Conservation (phyloP, 768 basidiomycete species). For the Mycena amicta region DNA sequence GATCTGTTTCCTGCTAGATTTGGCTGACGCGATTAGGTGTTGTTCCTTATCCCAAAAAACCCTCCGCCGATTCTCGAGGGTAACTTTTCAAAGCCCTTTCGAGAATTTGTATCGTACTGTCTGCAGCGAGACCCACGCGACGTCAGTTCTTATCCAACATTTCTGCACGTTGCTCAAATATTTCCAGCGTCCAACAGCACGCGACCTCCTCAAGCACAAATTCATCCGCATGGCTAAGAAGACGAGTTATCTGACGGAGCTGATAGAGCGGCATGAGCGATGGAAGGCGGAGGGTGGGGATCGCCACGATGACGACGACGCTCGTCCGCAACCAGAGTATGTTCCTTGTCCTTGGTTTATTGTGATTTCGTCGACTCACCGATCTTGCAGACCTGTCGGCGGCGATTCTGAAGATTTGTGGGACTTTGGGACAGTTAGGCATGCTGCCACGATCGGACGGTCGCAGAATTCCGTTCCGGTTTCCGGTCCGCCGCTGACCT, state of each 20-base stretch:
- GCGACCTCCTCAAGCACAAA: conserved; percentile 93
- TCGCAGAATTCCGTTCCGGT: conserved; percentile 56
- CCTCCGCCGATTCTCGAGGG: conserved; percentile 89
- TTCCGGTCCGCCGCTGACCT: conserved; percentile 73
- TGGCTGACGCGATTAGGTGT: conserved; percentile 72
- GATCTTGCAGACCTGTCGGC: conserved; percentile 51
- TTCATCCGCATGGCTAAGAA: conserved; percentile 96
- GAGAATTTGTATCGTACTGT: conserved; percentile 92
- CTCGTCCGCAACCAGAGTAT: conserved; percentile 45
- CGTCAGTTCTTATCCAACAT: conserved; percentile 45
- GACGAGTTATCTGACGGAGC: conserved; percentile 89
- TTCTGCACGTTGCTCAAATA: conserved; percentile 20
- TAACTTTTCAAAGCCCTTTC: conserved; percentile 89
- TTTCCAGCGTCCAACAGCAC: conserved; percentile 85
- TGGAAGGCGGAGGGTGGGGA: conserved; percentile 92
- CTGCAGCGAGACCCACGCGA: conserved; percentile 93
- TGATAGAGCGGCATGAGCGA: conserved; percentile 92
- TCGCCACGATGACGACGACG: conserved; percentile 70
- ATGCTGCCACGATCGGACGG: conserved; percentile 74
- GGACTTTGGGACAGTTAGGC: conserved; percentile 97
- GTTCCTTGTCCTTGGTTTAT: conserved; percentile 46
- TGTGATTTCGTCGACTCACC: conserved; percentile 8
- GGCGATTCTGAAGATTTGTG: conserved; percentile 83
- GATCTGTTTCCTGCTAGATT: too few relatives aligned
- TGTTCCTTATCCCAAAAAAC: conserved; percentile 98